Conservation (phyloP, 73 alveolate genomes). For the Tetrahymena malaccensis region DNA sequence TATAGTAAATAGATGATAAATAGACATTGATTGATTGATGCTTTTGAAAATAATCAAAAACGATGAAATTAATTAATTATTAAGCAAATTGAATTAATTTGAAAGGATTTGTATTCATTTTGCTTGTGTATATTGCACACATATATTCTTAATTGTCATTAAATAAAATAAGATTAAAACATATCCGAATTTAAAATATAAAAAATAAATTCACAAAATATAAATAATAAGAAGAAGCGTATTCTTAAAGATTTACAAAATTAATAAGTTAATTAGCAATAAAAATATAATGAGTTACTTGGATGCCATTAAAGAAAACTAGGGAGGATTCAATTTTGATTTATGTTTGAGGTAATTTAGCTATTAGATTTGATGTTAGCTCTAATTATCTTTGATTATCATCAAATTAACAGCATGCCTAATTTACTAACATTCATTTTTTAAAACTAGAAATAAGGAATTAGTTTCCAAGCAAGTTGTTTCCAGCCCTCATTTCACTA, state of each 20-base stretch:
- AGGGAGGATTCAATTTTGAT: neutral
- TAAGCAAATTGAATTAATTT: neutral
- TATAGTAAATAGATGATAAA: neutral
- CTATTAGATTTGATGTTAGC: neutral
- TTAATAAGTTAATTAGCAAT: neutral
- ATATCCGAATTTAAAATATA: neutral
- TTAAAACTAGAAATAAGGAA: neutral
- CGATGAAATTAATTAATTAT: neutral
- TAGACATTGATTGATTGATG: neutral
- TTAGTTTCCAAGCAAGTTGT: neutral
- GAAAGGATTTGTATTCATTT: neutral
- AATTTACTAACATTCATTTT: neutral
- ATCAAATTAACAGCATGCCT: neutral
- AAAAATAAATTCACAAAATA: neutral
- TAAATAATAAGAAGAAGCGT: neutral
- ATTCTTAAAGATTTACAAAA: neutral
- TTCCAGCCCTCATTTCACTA: slow-evolving; percentile 46
- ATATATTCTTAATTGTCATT: neutral
- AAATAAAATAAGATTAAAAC: neutral
- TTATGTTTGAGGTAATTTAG: neutral
- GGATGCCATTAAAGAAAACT: neutral
- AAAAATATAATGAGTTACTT: neutral
- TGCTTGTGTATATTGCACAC: neutral
- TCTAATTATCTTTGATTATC: neutral
- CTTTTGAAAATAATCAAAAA: neutral